phyloP scores from a whole-genome alignment of 1,284 basidiomycete species.

The Porogramme epimiltina region DNA sequence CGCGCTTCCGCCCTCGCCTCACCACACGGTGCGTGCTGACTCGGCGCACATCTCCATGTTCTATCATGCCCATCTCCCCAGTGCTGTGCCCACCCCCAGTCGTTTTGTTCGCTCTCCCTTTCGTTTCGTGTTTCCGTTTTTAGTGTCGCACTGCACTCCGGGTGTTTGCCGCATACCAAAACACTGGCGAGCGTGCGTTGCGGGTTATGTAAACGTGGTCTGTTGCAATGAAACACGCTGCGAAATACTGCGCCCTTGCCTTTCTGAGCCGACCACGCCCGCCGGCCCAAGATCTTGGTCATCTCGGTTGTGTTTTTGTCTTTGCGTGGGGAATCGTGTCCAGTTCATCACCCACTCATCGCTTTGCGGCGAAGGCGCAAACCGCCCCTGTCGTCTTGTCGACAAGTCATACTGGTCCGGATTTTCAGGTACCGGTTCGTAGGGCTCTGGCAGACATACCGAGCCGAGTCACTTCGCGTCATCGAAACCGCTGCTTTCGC shows the following conservation, averaged over 20 bases:
- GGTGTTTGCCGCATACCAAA: no score
- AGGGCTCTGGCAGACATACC: neutral
- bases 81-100: neutral
- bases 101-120: neutral
- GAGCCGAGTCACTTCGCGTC: conserved; percentile 22
- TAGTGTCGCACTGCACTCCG: no score
- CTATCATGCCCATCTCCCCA: neutral
- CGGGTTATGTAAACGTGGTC: neutral
- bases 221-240: neutral
- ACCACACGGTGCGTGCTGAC: neutral
- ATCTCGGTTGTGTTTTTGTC: no score
- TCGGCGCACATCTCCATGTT: neutral
- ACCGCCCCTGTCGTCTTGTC: conserved; percentile 19
- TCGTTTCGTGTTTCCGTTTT: neutral
- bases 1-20: neutral
- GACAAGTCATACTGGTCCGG: conserved; percentile 17
- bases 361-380: conserved; percentile 13
- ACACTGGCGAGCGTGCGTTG: neutral
- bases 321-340: neutral
- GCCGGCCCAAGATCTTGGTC: no score
- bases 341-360: conserved; percentile 6
- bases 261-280: no score
- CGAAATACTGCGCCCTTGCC: no score
- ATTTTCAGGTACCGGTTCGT: conserved; percentile 23
- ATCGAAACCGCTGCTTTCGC: conserved; percentile 9